A percentile compares a stretch with the other conserved stretches of the same genome.
Conservation (phyloP, 805 yeast genomes). For the Wickerhamomyces bovis region DNA sequence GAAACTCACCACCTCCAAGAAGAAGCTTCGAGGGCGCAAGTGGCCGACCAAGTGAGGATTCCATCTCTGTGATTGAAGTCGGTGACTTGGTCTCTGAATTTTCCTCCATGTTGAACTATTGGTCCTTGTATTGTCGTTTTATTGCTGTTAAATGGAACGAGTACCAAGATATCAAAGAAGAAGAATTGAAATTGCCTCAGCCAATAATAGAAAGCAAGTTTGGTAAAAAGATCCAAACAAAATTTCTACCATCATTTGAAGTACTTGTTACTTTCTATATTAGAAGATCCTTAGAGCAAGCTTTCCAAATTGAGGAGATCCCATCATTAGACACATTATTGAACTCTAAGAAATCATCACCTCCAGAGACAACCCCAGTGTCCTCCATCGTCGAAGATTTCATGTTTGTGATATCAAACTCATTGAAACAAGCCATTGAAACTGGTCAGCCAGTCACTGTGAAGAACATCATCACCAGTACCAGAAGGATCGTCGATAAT, state of each 20-base stretch:
- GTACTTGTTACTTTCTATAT: constrained; percentile 58
- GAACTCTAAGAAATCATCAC: constrained; percentile 16
- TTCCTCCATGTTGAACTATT: constrained; percentile 72
- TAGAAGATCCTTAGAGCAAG: constrained; percentile 73
- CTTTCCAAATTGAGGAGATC: constrained; percentile 71
- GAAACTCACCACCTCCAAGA: constrained; percentile 18
- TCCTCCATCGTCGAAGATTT: constrained; percentile 86
- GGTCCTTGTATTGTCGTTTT: constrained; percentile 77
- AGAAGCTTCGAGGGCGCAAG: constrained; percentile 26
- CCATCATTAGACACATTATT: constrained; percentile 46
- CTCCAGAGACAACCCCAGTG: constrained; percentile 58
- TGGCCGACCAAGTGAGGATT: constrained; percentile 28
- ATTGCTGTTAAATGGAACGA: constrained; percentile 63
- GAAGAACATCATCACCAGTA: constrained; percentile 46
- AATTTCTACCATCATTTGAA: constrained; percentile 59
- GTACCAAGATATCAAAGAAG: constrained; percentile 24
- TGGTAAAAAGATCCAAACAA: constrained; percentile 45
- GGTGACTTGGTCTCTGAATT: constrained; percentile 67
- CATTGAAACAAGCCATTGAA: constrained; percentile 58
- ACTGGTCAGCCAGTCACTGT: constrained; percentile 60
- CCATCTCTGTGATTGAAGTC: constrained; percentile 52
- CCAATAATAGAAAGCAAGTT: constrained; percentile 51
- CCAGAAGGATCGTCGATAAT: constrained; percentile 53
- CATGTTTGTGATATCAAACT: constrained; percentile 62
- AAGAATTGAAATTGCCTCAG: constrained; percentile 38